phyloP scores from a whole-genome alignment of 179 eudicot genomes.

The Spinacia oleracea region DNA sequence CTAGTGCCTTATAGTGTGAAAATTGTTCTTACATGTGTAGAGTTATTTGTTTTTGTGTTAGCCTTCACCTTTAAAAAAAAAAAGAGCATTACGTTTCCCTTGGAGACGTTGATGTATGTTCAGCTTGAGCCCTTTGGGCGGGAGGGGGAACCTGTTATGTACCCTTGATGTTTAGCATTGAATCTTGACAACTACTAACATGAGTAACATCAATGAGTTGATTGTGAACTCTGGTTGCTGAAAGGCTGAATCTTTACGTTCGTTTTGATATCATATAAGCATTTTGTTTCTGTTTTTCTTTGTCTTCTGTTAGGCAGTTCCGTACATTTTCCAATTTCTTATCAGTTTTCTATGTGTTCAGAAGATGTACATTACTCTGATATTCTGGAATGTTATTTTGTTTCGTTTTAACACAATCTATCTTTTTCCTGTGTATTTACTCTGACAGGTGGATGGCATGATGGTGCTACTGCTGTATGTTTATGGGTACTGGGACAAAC shows the following conservation, averaged over 20 bases:
- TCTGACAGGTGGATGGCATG: conserved; percentile 76
- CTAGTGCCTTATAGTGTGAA: not conserved
- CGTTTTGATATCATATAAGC: not conserved
- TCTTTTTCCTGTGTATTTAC: not conserved
- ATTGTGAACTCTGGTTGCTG: not conserved
- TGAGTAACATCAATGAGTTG: not conserved
- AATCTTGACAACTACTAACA: not conserved
- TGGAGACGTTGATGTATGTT: not conserved
- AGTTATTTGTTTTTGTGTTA: not conserved
- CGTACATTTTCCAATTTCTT: not conserved
- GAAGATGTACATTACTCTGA: not conserved
- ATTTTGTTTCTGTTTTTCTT: not conserved
- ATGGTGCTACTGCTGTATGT: conserved; percentile 93
- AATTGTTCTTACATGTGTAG: not conserved
- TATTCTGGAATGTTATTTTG: not conserved
- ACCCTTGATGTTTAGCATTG: not conserved
- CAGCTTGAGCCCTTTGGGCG: not conserved
- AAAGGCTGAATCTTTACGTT: not conserved
- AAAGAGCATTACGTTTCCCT: not conserved
- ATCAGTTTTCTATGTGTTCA: not conserved
- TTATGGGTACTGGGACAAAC: conserved; percentile 72
- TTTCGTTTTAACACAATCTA: not conserved
- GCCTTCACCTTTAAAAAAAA: not conserved
- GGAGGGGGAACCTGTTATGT: not conserved
- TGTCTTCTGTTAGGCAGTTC: not conserved